Evolutionary conservation across 1,284 basidiomycete genomes (phyloP), one percentile per base, ranked within the genome.

Genomic region (Marasmius sp.): DNA sequence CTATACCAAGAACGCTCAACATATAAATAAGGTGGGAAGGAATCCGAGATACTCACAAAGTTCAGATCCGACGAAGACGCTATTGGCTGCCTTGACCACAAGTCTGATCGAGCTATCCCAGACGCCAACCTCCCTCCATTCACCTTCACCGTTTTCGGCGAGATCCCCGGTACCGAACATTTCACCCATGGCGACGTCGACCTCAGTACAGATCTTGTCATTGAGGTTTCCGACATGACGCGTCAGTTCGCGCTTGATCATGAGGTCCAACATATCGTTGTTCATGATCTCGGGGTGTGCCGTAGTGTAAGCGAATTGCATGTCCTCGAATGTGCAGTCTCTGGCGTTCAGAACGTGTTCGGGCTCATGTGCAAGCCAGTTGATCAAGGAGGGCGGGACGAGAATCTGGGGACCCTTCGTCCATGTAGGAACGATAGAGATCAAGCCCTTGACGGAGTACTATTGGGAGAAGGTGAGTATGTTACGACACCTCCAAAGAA

Each of bases 241-340:
- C 11, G 67, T 65, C 7, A 66, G 59, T 12, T 66, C 65, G 18
- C 65, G 63, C 41, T 63, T 66, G 62, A 68, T 68, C 20, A 68
- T 56, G 1, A 68, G 57, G 49, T 65, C 67, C 39, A 68, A 58
- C 63, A 66, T 65, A 45, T 68, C 66, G 48, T 66, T 66, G 33
- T 54, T 57, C 1, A 57, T 59, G 33, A 68, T 68, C 38, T 65
- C 65, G 0, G 61, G 62, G 20, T 68, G 65, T 16, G 63, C 65
- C 18, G 66, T 63, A n/a, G 66, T 68, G 43, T 65, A 64, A 11
- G 50, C 60, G 63, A 68, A 66, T 45, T 68, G 66, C 6, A 37
- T 34, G 37, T 37, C 20, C 37, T 68, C 61, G 22, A 65, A 68
- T 5, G 65, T 66, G 54, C 63, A 66, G 38, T 66, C 62, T 43